phyloP scores from a whole-genome alignment of 805 yeast species.

The Ogataea haglerorum region DNA sequence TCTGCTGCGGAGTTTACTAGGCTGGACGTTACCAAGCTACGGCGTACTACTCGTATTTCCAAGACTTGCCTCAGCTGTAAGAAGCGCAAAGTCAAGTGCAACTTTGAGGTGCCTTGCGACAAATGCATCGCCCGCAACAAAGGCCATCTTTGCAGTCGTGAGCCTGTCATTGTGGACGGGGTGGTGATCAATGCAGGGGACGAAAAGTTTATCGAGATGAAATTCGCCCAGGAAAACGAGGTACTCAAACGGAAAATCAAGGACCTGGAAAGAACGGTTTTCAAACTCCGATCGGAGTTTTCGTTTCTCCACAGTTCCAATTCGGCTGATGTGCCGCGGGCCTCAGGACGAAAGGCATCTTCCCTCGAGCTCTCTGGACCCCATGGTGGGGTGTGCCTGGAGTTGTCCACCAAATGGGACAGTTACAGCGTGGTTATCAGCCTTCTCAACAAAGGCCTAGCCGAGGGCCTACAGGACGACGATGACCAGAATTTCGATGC shows the following conservation, averaged over 20 bases:
- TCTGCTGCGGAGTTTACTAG: background rate
- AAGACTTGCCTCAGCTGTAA: conserved; percentile 46
- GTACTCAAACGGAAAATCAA: conserved; percentile 17
- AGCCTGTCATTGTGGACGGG: conserved; percentile 35
- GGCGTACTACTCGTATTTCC: conserved; percentile 34
- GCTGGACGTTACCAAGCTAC: conserved; percentile 18
- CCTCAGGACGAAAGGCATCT: background rate
- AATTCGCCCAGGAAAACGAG: background rate
- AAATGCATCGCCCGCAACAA: conserved; percentile 36
- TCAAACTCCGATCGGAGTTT: conserved; percentile 4
- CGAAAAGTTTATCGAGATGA: background rate
- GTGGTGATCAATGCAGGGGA: conserved; percentile 26
- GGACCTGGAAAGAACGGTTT: conserved; percentile 25
- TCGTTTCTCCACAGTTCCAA: background rate
- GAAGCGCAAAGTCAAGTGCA: conserved; percentile 46
- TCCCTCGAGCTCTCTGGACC: background rate
- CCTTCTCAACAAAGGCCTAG: conserved; percentile 24
- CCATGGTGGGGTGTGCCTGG: background rate
- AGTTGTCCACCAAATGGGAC: conserved; percentile 22
- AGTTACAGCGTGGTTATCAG: conserved; percentile 26
- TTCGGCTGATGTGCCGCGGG: background rate
- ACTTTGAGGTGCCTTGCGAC: conserved; percentile 45
- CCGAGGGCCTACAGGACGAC: conserved; percentile 23
- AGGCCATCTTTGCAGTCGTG: conserved; percentile 33
- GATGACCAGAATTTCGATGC: conserved; percentile 24